These are phyloP conservation scores for Wickerhamiella azymoides DNA, from an alignment of 805 yeast genomes.

Conservation along the genomic window DNA sequence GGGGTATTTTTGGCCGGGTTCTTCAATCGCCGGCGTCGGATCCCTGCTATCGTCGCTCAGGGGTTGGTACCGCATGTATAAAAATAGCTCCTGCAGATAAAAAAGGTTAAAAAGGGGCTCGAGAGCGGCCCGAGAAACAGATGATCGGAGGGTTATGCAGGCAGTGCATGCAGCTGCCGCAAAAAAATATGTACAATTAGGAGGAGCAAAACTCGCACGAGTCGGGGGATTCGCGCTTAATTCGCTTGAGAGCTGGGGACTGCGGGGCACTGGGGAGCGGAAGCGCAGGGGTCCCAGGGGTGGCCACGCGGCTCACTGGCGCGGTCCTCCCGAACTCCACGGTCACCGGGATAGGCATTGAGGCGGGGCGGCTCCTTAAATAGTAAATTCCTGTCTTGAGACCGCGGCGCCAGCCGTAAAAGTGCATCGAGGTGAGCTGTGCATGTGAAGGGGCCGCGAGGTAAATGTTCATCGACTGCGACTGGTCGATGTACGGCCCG, in stretches of 20 bases:
- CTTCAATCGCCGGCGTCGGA: too few relatives aligned
- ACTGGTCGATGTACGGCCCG: conserved; percentile 62
- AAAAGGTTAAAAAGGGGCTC: too few relatives aligned
- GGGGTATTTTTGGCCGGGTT: conserved; percentile 8
- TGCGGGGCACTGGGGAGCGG: too few relatives aligned
- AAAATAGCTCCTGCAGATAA: too few relatives aligned
- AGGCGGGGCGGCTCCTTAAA: conserved; percentile 88
- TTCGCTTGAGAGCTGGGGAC: not conserved
- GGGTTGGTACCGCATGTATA: too few relatives aligned
- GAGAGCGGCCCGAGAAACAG: too few relatives aligned
- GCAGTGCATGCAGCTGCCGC: not conserved
- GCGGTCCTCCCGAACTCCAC: conserved; percentile 29
- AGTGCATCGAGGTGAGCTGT: conserved; percentile 90
- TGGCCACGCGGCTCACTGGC: too few relatives aligned
- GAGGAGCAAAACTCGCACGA: not conserved
- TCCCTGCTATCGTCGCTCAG: too few relatives aligned
- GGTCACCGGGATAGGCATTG: conserved; percentile 86
- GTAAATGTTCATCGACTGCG: conserved; percentile 86
- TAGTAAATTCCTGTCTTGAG: conserved; percentile 96
- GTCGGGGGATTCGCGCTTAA: not conserved
- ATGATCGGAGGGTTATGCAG: too few relatives aligned
- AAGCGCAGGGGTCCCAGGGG: too few relatives aligned
- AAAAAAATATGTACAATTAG: not conserved
- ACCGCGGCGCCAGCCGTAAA: conserved; percentile 95
- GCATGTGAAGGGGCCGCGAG: conserved; percentile 81